These are phyloP conservation scores for Proliferodiscus dingleyae DNA, from an alignment of 2,329 filamentous ascomycete species.

Conservation along the genomic window DNA sequence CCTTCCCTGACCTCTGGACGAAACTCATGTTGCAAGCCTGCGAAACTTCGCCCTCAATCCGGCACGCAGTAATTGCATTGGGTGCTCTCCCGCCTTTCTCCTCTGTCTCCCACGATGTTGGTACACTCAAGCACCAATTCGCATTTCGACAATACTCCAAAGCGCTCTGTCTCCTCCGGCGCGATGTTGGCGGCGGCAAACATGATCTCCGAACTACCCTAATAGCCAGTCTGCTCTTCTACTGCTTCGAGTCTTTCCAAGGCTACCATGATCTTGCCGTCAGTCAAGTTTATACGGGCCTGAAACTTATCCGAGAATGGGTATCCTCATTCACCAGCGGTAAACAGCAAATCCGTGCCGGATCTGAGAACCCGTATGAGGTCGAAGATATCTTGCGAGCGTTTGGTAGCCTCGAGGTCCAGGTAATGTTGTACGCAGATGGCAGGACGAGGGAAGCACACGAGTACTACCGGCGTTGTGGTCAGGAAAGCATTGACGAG, in stretches of 20 bases:
- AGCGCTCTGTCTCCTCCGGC: slow-evolving; percentile 14
- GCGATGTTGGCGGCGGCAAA: slow-evolving; percentile 15
- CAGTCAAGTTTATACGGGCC: slow-evolving; percentile 13
- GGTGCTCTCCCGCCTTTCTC: slow-evolving; percentile 9
- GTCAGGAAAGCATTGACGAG: slow-evolving; percentile 17
- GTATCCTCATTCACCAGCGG: slow-evolving; percentile 8
- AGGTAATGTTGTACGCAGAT: slow-evolving; percentile 19
- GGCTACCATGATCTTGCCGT: slow-evolving; percentile 16
- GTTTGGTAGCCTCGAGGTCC: slow-evolving; percentile 16
- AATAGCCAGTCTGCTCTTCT: slow-evolving; percentile 17
- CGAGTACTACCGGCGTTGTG: slow-evolving; percentile 15
- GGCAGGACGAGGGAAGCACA: slow-evolving; percentile 14
- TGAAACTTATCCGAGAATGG: slow-evolving; percentile 20
- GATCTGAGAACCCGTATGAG: slow-evolving; percentile 9
- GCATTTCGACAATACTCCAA: slow-evolving; percentile 22
- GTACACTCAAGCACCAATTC: slow-evolving; percentile 17
- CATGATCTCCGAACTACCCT: slow-evolving; percentile 19
- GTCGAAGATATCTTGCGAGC: slow-evolving; percentile 18
- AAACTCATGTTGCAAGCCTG: slow-evolving; percentile 18
- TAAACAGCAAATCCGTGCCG: slow-evolving; percentile 4
- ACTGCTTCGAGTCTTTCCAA: slow-evolving; percentile 21
- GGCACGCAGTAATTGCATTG: slow-evolving; percentile 17
- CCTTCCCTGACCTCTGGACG: slow-evolving; percentile 13
- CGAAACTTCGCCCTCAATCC: slow-evolving; percentile 13
- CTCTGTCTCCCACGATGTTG: slow-evolving; percentile 13